Conservation (phyloP, 2,329 filamentous ascomycete species). For the Plenodomus tracheiphilus region DNA sequence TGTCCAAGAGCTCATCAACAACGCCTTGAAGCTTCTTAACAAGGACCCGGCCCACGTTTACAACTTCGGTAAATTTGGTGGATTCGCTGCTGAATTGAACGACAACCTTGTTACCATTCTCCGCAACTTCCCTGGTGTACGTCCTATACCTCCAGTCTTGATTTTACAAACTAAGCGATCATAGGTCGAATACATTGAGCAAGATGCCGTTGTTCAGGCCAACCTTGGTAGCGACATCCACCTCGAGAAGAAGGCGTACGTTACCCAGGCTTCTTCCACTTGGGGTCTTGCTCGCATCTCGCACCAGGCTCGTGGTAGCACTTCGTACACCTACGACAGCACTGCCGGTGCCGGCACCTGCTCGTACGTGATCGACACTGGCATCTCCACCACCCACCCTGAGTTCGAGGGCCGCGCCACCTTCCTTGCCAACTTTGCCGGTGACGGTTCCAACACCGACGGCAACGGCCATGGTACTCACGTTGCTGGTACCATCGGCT, state of each 20-base stretch:
- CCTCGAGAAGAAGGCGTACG: slow-evolving; percentile 39
- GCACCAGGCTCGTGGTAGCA: slow-evolving; percentile 32
- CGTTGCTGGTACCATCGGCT: slow-evolving; percentile 43
- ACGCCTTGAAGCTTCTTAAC: slow-evolving; percentile 27
- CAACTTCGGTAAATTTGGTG: slow-evolving; percentile 44
- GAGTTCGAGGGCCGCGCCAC: slow-evolving; percentile 47
- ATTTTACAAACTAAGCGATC: neutral
- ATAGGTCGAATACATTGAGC: slow-evolving; percentile 47
- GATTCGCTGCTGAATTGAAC: slow-evolving; percentile 43
- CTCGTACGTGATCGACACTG: slow-evolving; percentile 68
- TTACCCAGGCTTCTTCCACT: slow-evolving; percentile 44
- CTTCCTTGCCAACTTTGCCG: slow-evolving; percentile 44
- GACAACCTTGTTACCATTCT: slow-evolving; percentile 36
- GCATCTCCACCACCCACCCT: slow-evolving; percentile 59
- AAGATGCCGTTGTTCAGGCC: slow-evolving; percentile 43
- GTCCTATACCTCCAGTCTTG: neutral
- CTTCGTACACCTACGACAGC: slow-evolving; percentile 46
- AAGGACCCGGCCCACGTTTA: slow-evolving; percentile 42
- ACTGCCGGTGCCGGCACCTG: slow-evolving; percentile 49
- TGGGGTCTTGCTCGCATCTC: slow-evolving; percentile 50
- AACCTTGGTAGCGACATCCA: slow-evolving; percentile 21
- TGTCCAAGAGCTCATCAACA: slow-evolving; percentile 30
- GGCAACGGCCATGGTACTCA: slow-evolving; percentile 48
- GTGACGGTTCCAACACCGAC: slow-evolving; percentile 40
- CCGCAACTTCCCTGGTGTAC: slow-evolving; percentile 33